Evolutionary conservation across 495 filamentous ascomycete species (phyloP).

Genomic region (Xeromyces bisporus): DNA sequence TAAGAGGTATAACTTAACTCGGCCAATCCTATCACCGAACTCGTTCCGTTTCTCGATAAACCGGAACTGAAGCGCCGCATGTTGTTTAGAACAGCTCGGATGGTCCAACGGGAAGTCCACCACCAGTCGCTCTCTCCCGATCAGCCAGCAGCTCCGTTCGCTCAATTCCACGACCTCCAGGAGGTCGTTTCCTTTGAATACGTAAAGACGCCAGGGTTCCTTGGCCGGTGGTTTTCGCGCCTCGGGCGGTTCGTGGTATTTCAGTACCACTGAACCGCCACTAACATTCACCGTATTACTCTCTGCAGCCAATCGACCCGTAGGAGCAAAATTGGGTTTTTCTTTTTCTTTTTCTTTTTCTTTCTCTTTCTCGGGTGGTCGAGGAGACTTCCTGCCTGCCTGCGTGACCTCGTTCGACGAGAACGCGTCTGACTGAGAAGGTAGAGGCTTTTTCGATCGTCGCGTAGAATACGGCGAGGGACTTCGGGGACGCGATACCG

Average conservation of each 20-base stretch:
- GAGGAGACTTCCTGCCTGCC: conserved; percentile 17
- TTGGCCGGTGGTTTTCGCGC: conserved; percentile 69
- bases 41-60: conserved; percentile 69
- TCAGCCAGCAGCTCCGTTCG: conserved; percentile 70
- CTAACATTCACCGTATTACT: conserved; percentile 68
- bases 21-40: conserved; percentile 63
- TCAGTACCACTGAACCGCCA: conserved; percentile 55
- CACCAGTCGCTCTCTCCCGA: conserved; percentile 63
- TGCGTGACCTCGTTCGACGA: conserved; percentile 26
- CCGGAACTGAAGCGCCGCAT: conserved; percentile 89
- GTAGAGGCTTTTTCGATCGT: conserved; percentile 39
- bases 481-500: conserved; percentile 12
- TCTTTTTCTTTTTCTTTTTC: conserved; percentile 86
- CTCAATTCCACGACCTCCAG: conserved; percentile 64
- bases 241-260: conserved; percentile 92
- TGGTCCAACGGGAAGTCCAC: conserved; percentile 77
- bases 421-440: conserved; percentile 57
- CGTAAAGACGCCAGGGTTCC: conserved; percentile 73
- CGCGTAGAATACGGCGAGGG: conserved; percentile 13
- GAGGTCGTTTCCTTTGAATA: conserved; percentile 74
- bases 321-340: conserved; percentile 71
- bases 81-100: conserved; percentile 83
- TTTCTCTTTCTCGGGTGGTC: conserved; percentile 52
- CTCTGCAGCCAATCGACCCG: conserved; percentile 70
- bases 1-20: conserved; percentile 78